Evolutionary conservation across 345 rosid species (phyloP), one percentile per base, ranked within the genome.

Genomic region (Moricandia arvensis): DNA sequence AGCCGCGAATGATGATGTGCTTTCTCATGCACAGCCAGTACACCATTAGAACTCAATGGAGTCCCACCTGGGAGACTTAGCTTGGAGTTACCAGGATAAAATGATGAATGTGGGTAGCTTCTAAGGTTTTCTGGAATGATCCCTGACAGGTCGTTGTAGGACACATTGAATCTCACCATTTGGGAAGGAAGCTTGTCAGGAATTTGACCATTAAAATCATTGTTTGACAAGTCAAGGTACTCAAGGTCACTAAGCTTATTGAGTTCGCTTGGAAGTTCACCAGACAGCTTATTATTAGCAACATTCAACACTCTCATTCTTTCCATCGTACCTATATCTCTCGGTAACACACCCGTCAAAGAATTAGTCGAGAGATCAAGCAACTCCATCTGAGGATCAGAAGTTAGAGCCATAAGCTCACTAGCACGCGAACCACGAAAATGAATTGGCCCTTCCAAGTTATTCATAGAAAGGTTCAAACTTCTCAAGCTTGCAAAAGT

Each of bases 321-420:
- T 55, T 69, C 91, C 83, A 89, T 47, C 45, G 85, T 80, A 66
- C 97, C 91, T 47, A 91, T 82, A 60, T 84, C 89, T 4, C 86
- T 78, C 34, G 95, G 89, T 71, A 94, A 82, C 62, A 62, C 68
- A 70, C 93, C 96, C 6, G 79, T 72, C 68, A 94, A 83, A 69
- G 85, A 87, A 82, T 94, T 94, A 53, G 84, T 60, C 13, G 97
- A 94, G 71, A 94, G 97, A 85, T 94, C 98, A 79, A 94, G 95
- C 76, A 77, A 89, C 83, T 90, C 96, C 89, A 93, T 80, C 30
- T 33, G 85, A 30, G 87, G 85, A 73, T 63, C 69, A 71, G 84
- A 69, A 59, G 80, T 83, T 75, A 86, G 38, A 65, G 75, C 75
- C 72, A 87, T 63, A 33, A 91, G 83, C 78, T 86, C 93, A 66